Evolutionary conservation across 1,139 yeast genomes (phyloP), one percentile per base, ranked within the genome.

Genomic region (Hyphopichia pseudoburtonii): DNA sequence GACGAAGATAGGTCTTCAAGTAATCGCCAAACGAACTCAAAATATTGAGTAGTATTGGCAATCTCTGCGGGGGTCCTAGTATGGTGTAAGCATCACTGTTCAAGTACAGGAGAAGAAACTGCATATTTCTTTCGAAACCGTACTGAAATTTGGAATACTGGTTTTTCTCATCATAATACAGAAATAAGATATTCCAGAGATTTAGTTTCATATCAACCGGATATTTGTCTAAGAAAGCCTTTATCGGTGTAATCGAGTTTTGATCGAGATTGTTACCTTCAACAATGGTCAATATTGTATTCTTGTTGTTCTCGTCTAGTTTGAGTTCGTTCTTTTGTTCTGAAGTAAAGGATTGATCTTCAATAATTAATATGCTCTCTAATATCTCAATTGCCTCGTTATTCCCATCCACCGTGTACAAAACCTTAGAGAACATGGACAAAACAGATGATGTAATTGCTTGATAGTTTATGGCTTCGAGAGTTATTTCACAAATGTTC

Each of bases 161-260:
- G 0, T 68, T 59, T 4, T 63, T 57, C 10, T 62, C 65, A 7
- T 68, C 60, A 49, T 86, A 88, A 38, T 77, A 77, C 44, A 76
- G 78, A 30, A 87, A 70, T 14, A 92, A 64, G 17, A 86, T 70
- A 32, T 78, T 77, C 97, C 97, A 90, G 3, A 92, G 63, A 39
- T 80, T 80, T 27, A 88, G 63, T 39, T 76, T 78, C 59, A 89
- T 73, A 27, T 80, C 83, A 16, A 84, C 66, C 0, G 92, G 78
- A 0, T 95, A 80, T 11, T 66, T 66, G 2, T 66, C 63, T 16
- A 92, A 66, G 49, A 88, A 88, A 14, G 64, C 57, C 18, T 71
- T 66, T 54, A 87, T 80, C 3, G 88, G 78, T 2, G 37, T 21
- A 9, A 66, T 50, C 0, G 69, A 66, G 7, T 47, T 47, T 11